Conservation (phyloP, 106 monocot genomes). For the Dendrobium huoshanense region DNA sequence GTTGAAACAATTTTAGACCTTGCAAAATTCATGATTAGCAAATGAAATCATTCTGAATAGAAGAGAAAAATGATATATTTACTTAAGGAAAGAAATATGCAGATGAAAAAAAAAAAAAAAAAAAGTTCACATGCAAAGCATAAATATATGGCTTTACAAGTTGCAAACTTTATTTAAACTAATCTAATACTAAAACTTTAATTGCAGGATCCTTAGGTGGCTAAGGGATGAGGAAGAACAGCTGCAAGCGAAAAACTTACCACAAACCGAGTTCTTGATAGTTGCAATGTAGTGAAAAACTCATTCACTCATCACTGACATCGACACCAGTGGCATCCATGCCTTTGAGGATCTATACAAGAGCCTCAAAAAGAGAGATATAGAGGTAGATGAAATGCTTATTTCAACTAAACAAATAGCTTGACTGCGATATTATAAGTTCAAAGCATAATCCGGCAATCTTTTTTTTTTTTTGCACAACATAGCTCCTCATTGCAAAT, state of each 20-base stretch:
- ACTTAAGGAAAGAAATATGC: not conserved
- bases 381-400: constrained; percentile 24
- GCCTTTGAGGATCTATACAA: constrained; percentile 42
- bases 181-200: not conserved
- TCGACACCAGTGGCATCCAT: constrained; percentile 55
- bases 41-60: not conserved
- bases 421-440: not conserved
- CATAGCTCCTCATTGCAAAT: constrained; percentile 50
- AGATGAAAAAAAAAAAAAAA: too few species aligned
- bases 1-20: too few species aligned
- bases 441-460: too few species aligned
- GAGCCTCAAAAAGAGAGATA: constrained; percentile 33
- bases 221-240: constrained; percentile 52
- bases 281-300: constrained; percentile 39
- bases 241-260: constrained; percentile 14
- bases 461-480: not conserved
- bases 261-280: constrained; percentile 35
- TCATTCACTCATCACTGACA: constrained; percentile 21
- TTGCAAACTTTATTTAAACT: not conserved
- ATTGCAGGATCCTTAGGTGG: constrained; percentile 54
- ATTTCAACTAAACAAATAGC: not conserved
- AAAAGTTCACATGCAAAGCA: not conserved
- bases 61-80: not conserved
- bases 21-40: not conserved
- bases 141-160: not conserved